Base-by-base conservation (phyloP, 2,329 filamentous ascomycete species). In the Beauveria australis region DNA sequence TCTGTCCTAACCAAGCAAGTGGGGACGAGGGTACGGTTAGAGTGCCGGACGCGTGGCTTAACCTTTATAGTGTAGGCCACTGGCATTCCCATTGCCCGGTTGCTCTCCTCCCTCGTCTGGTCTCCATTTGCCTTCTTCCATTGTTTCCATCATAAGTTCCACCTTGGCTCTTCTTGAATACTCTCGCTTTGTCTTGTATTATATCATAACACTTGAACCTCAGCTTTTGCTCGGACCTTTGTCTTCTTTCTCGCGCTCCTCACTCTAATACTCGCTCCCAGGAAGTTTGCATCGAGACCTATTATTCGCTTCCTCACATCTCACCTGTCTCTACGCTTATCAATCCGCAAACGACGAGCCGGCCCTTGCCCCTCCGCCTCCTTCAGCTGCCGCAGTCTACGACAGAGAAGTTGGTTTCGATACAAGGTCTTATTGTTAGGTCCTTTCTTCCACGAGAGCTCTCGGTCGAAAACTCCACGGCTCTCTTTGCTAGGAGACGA, bases 261-360 rank as follows among this genome's bases (percentile, higher is more conserved):
- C 62, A 66, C 72, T 72, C 67, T 67, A 66, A 66, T 53, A 30
- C 51, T 59, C 61, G 51, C 70, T 70, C 71, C 73, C 81, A 84
- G 84, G 84, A 87, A 87, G 83, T 85, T 84, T 84, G 87, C 84
- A 84, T 81, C 77, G 85, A 80, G 84, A 87, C 85, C 84, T 86
- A 83, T 86, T 85, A 85, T 83, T 87, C 84, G 84, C 85, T 88
- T 77, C 74, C 72, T 72, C 73, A 73, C 78, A 73, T 76, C 77
- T 79, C 77, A 74, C 75, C 77, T 78, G 75, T 72, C 76, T 76
- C 76, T 75, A 74, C 72, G 33, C 28, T 54, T 72, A 72, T 68
- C 69, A 69, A 73, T 69, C 69, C 30, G 47, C 60, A 61, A 61
- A 44, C 57, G 59, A 62, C 63, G 62, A 28, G 48, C 53, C 62